A percentile compares a stretch with the other conserved stretches of the same genome.
These are phyloP conservation scores for Neurospora sp. DNA, from an alignment of 495 filamentous ascomycete species.

Conservation along the genomic window DNA sequence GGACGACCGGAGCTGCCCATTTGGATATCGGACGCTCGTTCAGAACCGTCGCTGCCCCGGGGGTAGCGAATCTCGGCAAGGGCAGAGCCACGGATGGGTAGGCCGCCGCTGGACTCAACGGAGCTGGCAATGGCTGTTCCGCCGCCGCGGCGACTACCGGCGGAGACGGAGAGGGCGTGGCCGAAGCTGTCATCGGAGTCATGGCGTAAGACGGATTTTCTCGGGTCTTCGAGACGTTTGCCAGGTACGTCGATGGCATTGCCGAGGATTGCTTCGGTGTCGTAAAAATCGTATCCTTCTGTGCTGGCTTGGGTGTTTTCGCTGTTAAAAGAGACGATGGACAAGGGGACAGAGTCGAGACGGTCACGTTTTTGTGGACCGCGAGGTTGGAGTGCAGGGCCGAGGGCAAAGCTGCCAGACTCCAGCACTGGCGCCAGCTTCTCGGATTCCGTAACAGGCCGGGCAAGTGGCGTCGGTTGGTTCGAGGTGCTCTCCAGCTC, in stretches of 20 bases:
- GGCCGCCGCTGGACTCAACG: conserved; percentile 19
- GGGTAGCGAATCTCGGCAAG: conserved; percentile 10
- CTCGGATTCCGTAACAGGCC: conserved; percentile 44
- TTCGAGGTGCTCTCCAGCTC: conserved; percentile 67
- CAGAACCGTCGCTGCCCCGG: conserved; percentile 18
- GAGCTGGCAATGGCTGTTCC: conserved; percentile 17
- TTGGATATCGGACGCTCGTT: conserved; percentile 27
- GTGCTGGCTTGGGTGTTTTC: conserved; percentile 34
- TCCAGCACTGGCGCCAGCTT: conserved; percentile 31
- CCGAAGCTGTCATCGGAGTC: conserved; percentile 70
- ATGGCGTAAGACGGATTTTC: conserved; percentile 39
- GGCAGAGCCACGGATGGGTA: conserved; percentile 2
- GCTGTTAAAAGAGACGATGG: conserved; percentile 30
- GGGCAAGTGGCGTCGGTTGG: conserved; percentile 66
- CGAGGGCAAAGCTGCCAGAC: conserved; percentile 31
- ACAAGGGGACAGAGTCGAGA: conserved; percentile 36
- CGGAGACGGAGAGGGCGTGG: conserved; percentile 71
- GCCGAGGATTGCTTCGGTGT: conserved; percentile 32
- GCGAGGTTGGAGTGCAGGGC: conserved; percentile 24
- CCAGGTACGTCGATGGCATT: conserved; percentile 34
- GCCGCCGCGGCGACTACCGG: conserved; percentile 40
- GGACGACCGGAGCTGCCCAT: conserved; percentile 19
- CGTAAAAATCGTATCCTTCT: conserved; percentile 50
- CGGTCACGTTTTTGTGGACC: conserved; percentile 21
- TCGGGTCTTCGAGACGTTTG: conserved; percentile 17